phyloP scores from a whole-genome alignment of 202 grass and related monocot species.

The Bolboschoenoplectus hybrid region DNA sequence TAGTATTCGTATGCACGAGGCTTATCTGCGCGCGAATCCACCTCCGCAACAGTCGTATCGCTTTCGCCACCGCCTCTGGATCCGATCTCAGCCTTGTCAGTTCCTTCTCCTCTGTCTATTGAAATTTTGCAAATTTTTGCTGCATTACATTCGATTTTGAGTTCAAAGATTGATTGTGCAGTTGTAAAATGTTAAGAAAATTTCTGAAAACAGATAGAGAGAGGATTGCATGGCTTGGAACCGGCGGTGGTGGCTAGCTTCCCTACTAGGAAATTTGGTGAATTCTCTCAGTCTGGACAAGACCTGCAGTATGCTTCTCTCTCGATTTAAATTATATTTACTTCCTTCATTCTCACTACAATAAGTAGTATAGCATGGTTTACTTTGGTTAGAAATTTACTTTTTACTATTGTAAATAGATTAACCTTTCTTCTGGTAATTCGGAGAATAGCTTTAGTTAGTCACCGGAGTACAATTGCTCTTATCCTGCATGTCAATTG shows the following conservation, averaged over 20 bases:
- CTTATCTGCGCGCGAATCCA: slow-evolving; percentile 78
- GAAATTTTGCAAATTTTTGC: background rate
- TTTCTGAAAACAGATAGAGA: slow-evolving; percentile 38
- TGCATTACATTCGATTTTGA: slow-evolving; percentile 26
- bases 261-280: slow-evolving; percentile 58
- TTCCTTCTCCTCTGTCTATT: slow-evolving; percentile 10
- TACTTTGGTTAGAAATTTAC: background rate
- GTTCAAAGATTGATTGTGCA: slow-evolving; percentile 12
- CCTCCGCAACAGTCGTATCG: slow-evolving; percentile 45
- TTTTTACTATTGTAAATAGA: slow-evolving; percentile 20
- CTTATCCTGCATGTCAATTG: background rate
- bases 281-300: slow-evolving; percentile 37
- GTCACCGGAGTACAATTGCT: background rate
- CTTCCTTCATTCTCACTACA: background rate
- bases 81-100: slow-evolving; percentile 48
- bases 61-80: slow-evolving; percentile 42
- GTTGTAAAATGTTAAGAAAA: slow-evolving; percentile 9
- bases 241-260: slow-evolving; percentile 62
- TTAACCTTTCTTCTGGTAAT: slow-evolving; percentile 8
- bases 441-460: background rate
- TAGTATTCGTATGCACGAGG: slow-evolving; percentile 79
- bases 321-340: slow-evolving; percentile 5
- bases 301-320: slow-evolving; percentile 45
- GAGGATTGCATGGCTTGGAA: slow-evolving; percentile 51
- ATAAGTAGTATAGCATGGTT: background rate